Percentiles rank a stretch among this genome's conserved stretches.
Evolutionary conservation across 495 filamentous ascomycete species (phyloP).

Genomic region (Trichoderma erinaceum): DNA sequence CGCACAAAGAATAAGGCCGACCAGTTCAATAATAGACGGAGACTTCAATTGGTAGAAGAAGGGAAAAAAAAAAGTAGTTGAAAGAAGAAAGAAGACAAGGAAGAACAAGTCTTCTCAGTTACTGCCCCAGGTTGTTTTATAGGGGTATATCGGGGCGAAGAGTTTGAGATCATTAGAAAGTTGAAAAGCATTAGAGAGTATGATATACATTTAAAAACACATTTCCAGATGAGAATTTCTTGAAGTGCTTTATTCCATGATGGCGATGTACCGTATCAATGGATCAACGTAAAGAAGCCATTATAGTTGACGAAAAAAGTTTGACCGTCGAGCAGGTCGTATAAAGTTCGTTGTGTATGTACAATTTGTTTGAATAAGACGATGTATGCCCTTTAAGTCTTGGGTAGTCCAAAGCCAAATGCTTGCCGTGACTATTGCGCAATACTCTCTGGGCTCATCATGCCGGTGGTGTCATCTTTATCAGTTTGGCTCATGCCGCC

Average conservation of each 20-base stretch:
- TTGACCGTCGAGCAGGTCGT: neutral
- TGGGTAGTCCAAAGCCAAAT: neutral
- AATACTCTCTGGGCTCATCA: slow-evolving; percentile 65
- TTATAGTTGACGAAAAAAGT: neutral
- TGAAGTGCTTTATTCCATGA: neutral
- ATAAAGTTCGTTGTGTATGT: neutral
- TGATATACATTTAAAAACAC: neutral
- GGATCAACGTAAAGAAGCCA: neutral
- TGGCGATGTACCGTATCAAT: neutral
- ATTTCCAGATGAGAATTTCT: neutral
- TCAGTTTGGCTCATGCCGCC: slow-evolving; percentile 47
- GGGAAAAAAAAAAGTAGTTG: neutral
- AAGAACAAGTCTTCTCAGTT: neutral
- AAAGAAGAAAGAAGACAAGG: neutral
- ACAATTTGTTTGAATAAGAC: neutral
- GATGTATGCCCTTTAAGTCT: neutral
- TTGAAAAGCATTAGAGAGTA: neutral
- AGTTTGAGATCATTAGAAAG: neutral
- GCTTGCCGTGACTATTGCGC: slow-evolving; percentile 18
- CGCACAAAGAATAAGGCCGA: neutral
- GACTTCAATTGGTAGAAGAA: neutral
- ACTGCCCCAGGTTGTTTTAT: neutral
- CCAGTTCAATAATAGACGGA: neutral
- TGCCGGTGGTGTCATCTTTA: slow-evolving; percentile 49
- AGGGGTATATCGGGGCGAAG: neutral